These are phyloP conservation scores for Flaveria linearis DNA, from an alignment of 129 eudicot species.

Conservation along the genomic window DNA sequence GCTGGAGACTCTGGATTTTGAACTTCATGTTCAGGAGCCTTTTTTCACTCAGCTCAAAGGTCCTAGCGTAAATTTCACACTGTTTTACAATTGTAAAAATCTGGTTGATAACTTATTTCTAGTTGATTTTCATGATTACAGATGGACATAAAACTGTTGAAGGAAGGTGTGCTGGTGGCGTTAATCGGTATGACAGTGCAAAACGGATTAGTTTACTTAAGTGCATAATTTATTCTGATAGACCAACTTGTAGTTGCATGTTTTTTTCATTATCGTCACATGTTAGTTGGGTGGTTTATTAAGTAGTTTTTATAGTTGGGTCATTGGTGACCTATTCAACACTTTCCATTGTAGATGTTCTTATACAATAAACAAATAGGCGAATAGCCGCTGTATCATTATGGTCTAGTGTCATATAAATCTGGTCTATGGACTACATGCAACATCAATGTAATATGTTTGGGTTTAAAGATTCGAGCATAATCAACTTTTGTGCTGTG, in stretches of 20 bases:
- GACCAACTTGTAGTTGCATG: slow-evolving; percentile 3
- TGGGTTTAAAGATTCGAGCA: neutral
- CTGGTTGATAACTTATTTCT: slow-evolving; percentile 23
- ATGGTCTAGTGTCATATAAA: slow-evolving; percentile 11
- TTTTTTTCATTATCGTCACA: neutral
- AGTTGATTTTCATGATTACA: slow-evolving; percentile 31
- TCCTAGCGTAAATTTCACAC: slow-evolving; percentile 21
- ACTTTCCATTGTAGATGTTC: neutral
- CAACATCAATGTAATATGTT: slow-evolving; percentile 8
- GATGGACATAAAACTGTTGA: slow-evolving; percentile 85
- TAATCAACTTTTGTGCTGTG: neutral
- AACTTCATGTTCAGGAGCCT: slow-evolving; percentile 92
- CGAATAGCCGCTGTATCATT: neutral
- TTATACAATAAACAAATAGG: neutral
- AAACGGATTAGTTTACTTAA: slow-evolving; percentile 1
- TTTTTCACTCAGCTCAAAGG: slow-evolving; percentile 84
- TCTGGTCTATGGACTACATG: neutral
- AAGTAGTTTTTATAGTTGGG: neutral
- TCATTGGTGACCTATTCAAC: neutral
- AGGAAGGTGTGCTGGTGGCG: slow-evolving; percentile 92
- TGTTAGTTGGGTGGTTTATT: slow-evolving; percentile 4
- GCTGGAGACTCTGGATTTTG: slow-evolving; percentile 58
- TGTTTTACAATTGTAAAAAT: slow-evolving; percentile 10
- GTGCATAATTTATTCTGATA: neutral
- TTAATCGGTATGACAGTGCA: slow-evolving; percentile 45